Conservation (phyloP, 305 asterid genomes). For the Nicotiana rustica region DNA sequence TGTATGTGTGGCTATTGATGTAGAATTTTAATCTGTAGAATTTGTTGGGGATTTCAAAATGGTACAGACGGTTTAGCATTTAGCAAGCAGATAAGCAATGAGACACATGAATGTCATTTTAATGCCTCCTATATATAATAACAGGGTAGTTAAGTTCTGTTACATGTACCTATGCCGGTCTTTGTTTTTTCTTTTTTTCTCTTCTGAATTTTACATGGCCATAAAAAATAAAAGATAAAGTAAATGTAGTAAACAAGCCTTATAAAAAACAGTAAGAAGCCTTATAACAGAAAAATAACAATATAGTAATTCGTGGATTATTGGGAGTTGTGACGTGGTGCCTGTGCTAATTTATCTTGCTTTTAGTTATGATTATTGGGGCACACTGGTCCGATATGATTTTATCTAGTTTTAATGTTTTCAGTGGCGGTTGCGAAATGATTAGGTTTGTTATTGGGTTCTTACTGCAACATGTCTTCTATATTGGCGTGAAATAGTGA, state of each 20-base stretch:
- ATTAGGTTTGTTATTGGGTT: background rate
- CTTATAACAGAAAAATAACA: too few species aligned
- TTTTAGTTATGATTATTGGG: background rate
- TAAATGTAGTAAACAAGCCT: too few species aligned
- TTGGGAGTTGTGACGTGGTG: slow-evolving; percentile 1
- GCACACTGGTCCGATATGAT: background rate
- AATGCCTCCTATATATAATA: background rate
- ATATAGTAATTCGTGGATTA: background rate
- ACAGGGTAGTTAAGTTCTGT: background rate
- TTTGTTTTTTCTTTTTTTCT: background rate
- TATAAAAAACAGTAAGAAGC: too few species aligned
- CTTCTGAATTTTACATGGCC: background rate
- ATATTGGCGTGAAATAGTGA: slow-evolving; percentile 8
- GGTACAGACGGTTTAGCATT: background rate
- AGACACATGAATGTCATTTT: background rate
- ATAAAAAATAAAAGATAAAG: too few species aligned
- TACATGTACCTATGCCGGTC: background rate
- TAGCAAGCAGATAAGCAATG: background rate
- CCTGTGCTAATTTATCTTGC: background rate
- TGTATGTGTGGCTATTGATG: background rate
- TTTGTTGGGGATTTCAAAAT: background rate
- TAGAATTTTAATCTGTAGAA: background rate
- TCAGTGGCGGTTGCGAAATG: background rate
- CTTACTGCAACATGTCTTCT: slow-evolving; percentile 32
- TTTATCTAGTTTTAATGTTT: slow-evolving; percentile 17